phyloP scores from a whole-genome alignment of 2,329 filamentous ascomycete genomes.

The Xylaria hypoxylon region DNA sequence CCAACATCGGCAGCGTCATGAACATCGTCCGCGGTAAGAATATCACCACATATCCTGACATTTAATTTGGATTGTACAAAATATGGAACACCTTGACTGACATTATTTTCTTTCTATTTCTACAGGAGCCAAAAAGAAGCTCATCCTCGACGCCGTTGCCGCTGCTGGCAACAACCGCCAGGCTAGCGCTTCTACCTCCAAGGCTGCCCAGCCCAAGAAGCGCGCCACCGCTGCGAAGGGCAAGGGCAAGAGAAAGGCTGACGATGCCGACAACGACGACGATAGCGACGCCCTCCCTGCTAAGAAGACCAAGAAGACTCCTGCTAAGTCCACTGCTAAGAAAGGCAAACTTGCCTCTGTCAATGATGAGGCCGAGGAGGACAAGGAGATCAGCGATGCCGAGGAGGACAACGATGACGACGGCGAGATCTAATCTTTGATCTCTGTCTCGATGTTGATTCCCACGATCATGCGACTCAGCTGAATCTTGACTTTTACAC shows the following conservation, averaged over 20 bases:
- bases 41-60: neutral
- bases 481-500: no score
- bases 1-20: slow-evolving; percentile 32
- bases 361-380: neutral
- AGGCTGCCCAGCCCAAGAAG: no score
- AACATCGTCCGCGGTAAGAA: slow-evolving; percentile 39
- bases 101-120: neutral
- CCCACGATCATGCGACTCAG: no score
- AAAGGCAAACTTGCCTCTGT: slow-evolving; percentile 2
- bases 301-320: no score
- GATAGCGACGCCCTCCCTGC: no score
- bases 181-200: no score
- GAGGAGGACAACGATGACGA: slow-evolving; percentile 1
- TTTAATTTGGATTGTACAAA: no score
- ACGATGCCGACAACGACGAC: neutral
- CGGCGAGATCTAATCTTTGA: neutral
- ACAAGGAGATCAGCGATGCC: neutral
- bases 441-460: no score
- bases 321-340: neutral
- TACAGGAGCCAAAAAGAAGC: slow-evolving; percentile 27
- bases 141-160: neutral
- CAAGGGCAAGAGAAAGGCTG: no score
- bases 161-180: no score
- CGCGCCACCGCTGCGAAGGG: no score
- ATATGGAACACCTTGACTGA: no score